These are phyloP conservation scores for Hevea brasiliensis DNA, from an alignment of 345 rosid species.

Conservation along the genomic window DNA sequence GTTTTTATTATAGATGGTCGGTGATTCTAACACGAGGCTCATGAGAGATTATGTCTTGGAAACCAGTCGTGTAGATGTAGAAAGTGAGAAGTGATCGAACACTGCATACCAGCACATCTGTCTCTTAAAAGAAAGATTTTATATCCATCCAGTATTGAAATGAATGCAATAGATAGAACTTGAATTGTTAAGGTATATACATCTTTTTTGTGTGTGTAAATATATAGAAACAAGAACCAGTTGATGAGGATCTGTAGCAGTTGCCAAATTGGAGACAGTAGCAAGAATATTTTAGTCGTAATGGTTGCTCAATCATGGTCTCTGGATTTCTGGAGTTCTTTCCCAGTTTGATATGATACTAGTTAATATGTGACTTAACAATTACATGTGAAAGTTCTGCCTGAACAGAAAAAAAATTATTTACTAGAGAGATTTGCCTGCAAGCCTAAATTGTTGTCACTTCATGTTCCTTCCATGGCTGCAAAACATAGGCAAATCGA, in stretches of 20 bases:
- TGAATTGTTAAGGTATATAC: neutral
- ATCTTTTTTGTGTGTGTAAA: neutral
- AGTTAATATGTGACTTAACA: neutral
- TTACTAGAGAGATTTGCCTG: neutral
- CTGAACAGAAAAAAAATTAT: slow-evolving; percentile 12
- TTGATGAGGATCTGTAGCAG: neutral
- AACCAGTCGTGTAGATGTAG: slow-evolving; percentile 46
- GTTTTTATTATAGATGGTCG: slow-evolving; percentile 50
- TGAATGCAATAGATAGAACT: neutral
- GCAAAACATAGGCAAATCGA: slow-evolving; percentile 6
- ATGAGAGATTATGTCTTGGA: slow-evolving; percentile 78
- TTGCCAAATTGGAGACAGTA: neutral
- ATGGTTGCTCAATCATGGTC: neutral
- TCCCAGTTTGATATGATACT: neutral
- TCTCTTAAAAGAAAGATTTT: neutral
- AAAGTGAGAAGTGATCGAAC: slow-evolving; percentile 46
- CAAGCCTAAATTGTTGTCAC: slow-evolving; percentile 13
- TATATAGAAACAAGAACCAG: neutral
- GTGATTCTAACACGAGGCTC: slow-evolving; percentile 58
- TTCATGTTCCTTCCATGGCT: slow-evolving; percentile 26
- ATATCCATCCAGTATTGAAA: neutral
- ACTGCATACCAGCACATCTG: neutral
- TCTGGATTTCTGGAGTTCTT: neutral
- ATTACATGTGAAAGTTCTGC: neutral
- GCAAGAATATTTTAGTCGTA: no score